Conservation (phyloP, 2,329 filamentous ascomycete species). For the Pseudogymnoascus sp. region DNA sequence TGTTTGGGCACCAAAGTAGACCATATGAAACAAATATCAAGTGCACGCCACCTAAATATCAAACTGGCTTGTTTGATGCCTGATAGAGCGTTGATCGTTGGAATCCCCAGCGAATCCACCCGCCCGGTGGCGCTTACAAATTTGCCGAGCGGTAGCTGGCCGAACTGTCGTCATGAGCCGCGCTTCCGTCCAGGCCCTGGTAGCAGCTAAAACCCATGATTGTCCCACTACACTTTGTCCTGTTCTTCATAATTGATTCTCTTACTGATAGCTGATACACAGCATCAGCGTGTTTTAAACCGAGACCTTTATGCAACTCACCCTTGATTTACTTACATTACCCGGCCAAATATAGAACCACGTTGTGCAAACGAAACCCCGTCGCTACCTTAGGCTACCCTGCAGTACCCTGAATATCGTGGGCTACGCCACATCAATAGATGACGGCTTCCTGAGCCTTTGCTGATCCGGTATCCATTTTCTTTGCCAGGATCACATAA, state of each 20-base stretch:
- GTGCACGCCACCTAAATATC: conserved; percentile 3
- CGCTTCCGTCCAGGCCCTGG: conserved; percentile 1
- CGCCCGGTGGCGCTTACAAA: neutral
- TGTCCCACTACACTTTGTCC: neutral
- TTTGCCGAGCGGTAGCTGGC: conserved; percentile 5
- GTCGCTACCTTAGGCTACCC: conserved; percentile 1
- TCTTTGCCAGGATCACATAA: neutral
- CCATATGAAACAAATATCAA: neutral
- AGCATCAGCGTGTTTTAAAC: neutral
- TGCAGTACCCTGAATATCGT: conserved; percentile 2
- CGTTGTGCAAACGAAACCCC: conserved; percentile 2
- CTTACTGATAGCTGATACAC: neutral
- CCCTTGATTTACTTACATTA: neutral
- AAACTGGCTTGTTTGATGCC: conserved; percentile 1
- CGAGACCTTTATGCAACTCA: neutral
- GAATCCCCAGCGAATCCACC: neutral
- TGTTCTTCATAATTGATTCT: neutral
- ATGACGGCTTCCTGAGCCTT: neutral
- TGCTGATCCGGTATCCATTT: neutral
- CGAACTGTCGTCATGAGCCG: conserved; percentile 5
- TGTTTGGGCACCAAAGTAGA: neutral
- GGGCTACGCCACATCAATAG: conserved; percentile 1
- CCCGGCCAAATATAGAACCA: neutral
- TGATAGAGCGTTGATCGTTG: neutral
- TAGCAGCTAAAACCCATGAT: conserved; percentile 2